Conservation (phyloP, 805 yeast genomes). For the Yarrowia bubula region DNA sequence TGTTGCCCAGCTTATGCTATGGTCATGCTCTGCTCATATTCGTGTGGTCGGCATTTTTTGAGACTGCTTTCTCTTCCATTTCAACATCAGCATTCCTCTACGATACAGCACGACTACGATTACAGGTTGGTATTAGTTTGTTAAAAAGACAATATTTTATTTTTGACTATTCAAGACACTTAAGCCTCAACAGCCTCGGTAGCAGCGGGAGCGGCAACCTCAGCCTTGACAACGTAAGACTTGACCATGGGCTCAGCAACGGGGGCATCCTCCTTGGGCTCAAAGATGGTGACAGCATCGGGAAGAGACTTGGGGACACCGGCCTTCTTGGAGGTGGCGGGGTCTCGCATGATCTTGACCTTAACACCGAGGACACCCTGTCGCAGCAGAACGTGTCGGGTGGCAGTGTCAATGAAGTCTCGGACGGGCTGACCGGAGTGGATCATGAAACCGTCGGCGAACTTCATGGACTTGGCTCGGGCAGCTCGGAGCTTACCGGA, state of each 20-base stretch:
- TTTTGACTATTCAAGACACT: constrained; percentile 27
- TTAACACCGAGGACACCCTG: constrained; percentile 99
- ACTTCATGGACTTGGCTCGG: constrained; percentile 99
- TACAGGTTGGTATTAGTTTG: not conserved
- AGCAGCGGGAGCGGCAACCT: constrained; percentile 40
- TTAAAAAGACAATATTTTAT: not conserved
- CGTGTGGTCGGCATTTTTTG: too few relatives aligned
- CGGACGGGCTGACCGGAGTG: constrained; percentile 99
- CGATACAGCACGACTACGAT: not conserved
- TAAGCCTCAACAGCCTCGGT: constrained; percentile 43
- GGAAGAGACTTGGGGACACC: constrained; percentile 58
- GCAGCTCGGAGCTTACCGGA: constrained; percentile 99
- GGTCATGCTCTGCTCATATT: too few relatives aligned
- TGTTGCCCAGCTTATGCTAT: too few relatives aligned
- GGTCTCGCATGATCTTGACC: constrained; percentile 99
- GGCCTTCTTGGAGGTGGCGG: constrained; percentile 50
- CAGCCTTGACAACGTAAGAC: constrained; percentile 51
- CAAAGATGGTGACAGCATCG: constrained; percentile 87
- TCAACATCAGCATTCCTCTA: too few relatives aligned
- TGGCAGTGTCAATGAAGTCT: constrained; percentile 97
- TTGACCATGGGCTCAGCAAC: constrained; percentile 70
- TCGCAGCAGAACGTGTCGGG: constrained; percentile 99
- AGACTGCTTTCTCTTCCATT: too few relatives aligned
- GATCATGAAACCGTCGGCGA: constrained; percentile 99
- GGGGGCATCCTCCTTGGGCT: constrained; percentile 83